Evolutionary conservation across 352 stramenopile species (phyloP).

Genomic region (Pythium utonaiense): DNA sequence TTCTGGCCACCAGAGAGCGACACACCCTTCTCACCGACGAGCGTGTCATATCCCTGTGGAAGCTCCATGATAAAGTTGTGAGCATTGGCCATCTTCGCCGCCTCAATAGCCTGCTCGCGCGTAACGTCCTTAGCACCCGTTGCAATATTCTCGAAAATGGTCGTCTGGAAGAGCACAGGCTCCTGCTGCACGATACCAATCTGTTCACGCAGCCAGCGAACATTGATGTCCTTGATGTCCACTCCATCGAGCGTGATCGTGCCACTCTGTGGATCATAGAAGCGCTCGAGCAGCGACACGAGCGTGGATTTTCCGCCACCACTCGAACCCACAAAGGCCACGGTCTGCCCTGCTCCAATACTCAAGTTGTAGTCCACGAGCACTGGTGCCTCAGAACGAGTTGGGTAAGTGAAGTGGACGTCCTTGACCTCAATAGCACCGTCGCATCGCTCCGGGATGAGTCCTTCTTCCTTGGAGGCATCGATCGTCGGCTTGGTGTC

Average conservation of each 20-base stretch:
- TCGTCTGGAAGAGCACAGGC: constrained; percentile 72
- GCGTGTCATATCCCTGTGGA: constrained; percentile 36
- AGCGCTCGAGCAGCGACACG: constrained; percentile 57
- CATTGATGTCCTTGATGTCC: constrained; percentile 52
- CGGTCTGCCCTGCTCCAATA: constrained; percentile 15
- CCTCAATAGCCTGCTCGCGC: background rate
- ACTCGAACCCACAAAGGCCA: constrained; percentile 14
- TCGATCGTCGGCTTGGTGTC: constrained; percentile 49
- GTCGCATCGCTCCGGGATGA: constrained; percentile 20
- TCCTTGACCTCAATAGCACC: constrained; percentile 39
- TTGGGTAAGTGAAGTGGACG: constrained; percentile 38
- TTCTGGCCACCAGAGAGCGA: background rate
- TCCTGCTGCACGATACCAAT: constrained; percentile 61
- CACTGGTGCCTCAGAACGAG: constrained; percentile 37
- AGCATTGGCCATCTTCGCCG: constrained; percentile 9
- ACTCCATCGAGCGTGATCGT: constrained; percentile 60
- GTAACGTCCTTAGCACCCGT: background rate
- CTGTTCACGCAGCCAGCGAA: constrained; percentile 29
- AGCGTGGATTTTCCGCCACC: constrained; percentile 13
- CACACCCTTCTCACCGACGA: background rate
- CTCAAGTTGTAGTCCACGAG: constrained; percentile 65
- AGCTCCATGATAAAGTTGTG: constrained; percentile 19
- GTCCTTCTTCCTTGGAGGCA: constrained; percentile 24
- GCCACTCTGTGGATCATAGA: constrained; percentile 75
- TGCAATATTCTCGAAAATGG: constrained; percentile 85